Conservation (phyloP, 108 stramenopile species). For the Stephanodiscus triporus region DNA sequence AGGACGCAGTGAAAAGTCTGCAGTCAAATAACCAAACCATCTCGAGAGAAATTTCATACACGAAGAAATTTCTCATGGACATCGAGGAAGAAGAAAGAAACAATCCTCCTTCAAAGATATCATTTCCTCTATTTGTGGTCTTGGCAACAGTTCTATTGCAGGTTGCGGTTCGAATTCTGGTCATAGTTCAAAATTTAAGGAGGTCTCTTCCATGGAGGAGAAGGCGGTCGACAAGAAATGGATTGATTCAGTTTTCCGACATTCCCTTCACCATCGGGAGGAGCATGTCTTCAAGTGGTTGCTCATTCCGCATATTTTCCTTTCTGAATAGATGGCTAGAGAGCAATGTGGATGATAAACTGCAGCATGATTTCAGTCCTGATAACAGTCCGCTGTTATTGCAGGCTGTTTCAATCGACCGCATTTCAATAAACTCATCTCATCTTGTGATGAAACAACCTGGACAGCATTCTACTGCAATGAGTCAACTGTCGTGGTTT, state of each 20-base stretch:
- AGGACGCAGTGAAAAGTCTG: background rate
- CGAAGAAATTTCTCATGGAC: slow-evolving; percentile 27
- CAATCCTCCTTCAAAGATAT: slow-evolving; percentile 10
- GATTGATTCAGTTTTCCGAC: slow-evolving; percentile 19
- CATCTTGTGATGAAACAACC: slow-evolving; percentile 19
- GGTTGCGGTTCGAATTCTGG: slow-evolving; percentile 32
- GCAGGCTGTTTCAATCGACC: slow-evolving; percentile 41
- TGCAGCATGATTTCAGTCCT: slow-evolving; percentile 1
- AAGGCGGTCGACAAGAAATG: slow-evolving; percentile 1
- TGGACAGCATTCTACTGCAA: no score
- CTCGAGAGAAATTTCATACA: slow-evolving; percentile 8
- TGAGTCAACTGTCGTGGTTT: slow-evolving; percentile 13
- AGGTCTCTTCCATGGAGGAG: slow-evolving; percentile 20
- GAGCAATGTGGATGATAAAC: background rate
- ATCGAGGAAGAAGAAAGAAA: slow-evolving; percentile 6
- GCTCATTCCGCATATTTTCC: slow-evolving; percentile 41
- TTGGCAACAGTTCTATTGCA: slow-evolving; percentile 34
- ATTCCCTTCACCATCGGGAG: slow-evolving; percentile 45
- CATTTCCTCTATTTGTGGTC: slow-evolving; percentile 32
- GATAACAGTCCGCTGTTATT: slow-evolving; percentile 16
- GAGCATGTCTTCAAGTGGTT: slow-evolving; percentile 28
- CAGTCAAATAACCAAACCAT: background rate
- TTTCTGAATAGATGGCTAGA: slow-evolving; percentile 39
- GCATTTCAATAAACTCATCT: slow-evolving; percentile 34
- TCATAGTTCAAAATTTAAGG: slow-evolving; percentile 35